phyloP scores from a whole-genome alignment of 164 flowering plant species.

The Liquidambar formosana region DNA sequence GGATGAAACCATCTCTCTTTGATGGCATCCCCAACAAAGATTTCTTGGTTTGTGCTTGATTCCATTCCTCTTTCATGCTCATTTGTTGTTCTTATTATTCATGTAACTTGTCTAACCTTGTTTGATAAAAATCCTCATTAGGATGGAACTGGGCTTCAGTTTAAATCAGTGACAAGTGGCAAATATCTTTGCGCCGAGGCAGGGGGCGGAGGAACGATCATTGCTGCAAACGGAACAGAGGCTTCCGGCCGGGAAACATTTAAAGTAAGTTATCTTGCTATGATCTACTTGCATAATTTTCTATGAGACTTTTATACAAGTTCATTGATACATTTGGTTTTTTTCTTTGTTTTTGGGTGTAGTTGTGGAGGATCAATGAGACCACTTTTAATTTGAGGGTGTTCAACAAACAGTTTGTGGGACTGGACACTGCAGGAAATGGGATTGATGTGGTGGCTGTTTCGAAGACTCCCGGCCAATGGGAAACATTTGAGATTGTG shows the following conservation, averaged over 20 bases:
- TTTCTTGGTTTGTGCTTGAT: conserved; percentile 45
- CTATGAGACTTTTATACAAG: too few relatives aligned
- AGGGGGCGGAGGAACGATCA: conserved; percentile 58
- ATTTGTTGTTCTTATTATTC: too few relatives aligned
- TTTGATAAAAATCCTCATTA: conserved; percentile 2
- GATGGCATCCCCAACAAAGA: conserved; percentile 51
- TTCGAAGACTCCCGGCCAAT: conserved; percentile 26
- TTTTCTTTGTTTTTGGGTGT: conserved; percentile 2
- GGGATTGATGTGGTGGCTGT: conserved; percentile 30
- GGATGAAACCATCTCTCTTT: conserved; percentile 48
- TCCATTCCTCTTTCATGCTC: too few relatives aligned
- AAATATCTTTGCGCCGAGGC: conserved; percentile 57
- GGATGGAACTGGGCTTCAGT: conserved; percentile 66
- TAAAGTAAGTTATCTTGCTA: conserved; percentile 25
- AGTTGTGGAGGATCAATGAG: conserved; percentile 73
- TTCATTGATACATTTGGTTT: too few relatives aligned
- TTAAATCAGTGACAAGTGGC: conserved; percentile 51
- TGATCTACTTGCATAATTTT: too few relatives aligned
- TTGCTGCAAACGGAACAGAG: conserved; percentile 43
- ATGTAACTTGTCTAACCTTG: too few relatives aligned
- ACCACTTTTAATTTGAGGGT: conserved; percentile 53
- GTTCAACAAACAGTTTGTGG: conserved; percentile 54
- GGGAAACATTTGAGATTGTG: conserved; percentile 50
- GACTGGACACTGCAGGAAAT: conserved; percentile 33
- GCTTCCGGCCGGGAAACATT: conserved; percentile 63